Base-by-base conservation (phyloP, 495 filamentous ascomycete species). In the Venustampulla echinocandica region DNA sequence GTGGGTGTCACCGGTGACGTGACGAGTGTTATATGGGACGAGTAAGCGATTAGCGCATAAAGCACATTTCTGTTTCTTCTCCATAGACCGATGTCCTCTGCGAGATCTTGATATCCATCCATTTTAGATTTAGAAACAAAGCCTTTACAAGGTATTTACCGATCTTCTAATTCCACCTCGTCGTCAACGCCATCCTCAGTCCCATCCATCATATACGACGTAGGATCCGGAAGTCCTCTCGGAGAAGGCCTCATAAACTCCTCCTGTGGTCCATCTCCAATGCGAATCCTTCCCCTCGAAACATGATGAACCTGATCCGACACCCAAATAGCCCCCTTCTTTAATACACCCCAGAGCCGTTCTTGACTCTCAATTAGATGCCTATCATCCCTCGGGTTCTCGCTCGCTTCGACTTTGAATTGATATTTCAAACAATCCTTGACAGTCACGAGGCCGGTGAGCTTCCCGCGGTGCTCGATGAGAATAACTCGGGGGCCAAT, bases 341-440 rank as follows among this genome's bases (percentile, higher is more conserved):
- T 73, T 40, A 92, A 77, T 10, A 80, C 48, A 10, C 62, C 68
- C 84, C 85, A 92, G 10, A 92, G 52, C 39, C 71, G 71, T 49
- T 90, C 85, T 53, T 92, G 79, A 13, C 66, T 60, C 44, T 61
- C 57, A 19, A 54, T 40, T 9, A 59, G 14, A 68, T 52, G 7
- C 55, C 61, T 35, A 56, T 75, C 64, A 55, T 80, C 60, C 52
- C 73, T 65, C 51, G 80, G 80, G 53, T 90, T 81, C 64, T 94
- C 90, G 11, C 87, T 79, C 38, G 87, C 89, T 60, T 98, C 92
- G 2, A 87, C 87, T 70, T 88, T 92, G 76, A 96, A 93, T 65
- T 97, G 93, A 58, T 93, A 97, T 63, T 93, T 95, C 46, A 98
- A 66, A 50, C 93, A 96, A 64, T 98, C 92, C 65, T 98, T 98